Conservation (phyloP, 345 rosid genomes). For the Eucalyptus erythrocorys region DNA sequence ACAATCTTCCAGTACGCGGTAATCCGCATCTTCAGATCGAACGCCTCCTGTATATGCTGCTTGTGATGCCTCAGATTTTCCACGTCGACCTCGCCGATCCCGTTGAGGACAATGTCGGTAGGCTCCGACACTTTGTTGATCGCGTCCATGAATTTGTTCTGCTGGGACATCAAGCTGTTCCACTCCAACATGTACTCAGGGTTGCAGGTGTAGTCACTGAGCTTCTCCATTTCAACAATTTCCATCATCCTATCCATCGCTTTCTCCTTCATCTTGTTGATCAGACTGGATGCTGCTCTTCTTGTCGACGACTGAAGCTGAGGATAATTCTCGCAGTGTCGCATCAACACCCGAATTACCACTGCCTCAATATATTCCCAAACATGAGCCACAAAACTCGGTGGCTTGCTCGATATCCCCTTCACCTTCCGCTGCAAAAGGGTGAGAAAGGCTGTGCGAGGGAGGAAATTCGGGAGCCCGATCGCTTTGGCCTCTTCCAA, state of each 20-base stretch:
- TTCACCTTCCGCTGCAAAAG: conserved; percentile 7
- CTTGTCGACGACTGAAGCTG: background rate
- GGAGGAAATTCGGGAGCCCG: conserved; percentile 16
- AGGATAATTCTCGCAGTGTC: background rate
- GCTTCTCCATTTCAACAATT: conserved; percentile 19
- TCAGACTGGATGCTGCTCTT: conserved; percentile 5
- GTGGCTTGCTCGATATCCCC: background rate
- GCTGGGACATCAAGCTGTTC: conserved; percentile 2
- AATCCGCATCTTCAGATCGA: conserved; percentile 15
- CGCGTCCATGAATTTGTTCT: background rate
- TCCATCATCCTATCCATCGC: conserved; percentile 10
- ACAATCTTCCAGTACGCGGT: conserved; percentile 16
- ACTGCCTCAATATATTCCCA: conserved; percentile 14
- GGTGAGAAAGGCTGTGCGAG: conserved; percentile 1
- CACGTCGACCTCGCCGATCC: background rate
- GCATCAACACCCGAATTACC: background rate
- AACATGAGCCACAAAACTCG: background rate
- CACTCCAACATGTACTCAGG: conserved; percentile 9
- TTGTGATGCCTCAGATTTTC: background rate
- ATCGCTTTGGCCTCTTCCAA: conserved; percentile 17
- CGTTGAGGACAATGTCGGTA: background rate
- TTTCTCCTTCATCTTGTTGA: conserved; percentile 11
- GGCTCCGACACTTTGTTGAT: background rate
- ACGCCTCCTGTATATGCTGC: background rate
- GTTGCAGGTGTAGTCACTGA: conserved; percentile 15